Evolutionary conservation across 768 basidiomycete genomes (phyloP).

Genomic region (Strobilomyces echinocephalus): DNA sequence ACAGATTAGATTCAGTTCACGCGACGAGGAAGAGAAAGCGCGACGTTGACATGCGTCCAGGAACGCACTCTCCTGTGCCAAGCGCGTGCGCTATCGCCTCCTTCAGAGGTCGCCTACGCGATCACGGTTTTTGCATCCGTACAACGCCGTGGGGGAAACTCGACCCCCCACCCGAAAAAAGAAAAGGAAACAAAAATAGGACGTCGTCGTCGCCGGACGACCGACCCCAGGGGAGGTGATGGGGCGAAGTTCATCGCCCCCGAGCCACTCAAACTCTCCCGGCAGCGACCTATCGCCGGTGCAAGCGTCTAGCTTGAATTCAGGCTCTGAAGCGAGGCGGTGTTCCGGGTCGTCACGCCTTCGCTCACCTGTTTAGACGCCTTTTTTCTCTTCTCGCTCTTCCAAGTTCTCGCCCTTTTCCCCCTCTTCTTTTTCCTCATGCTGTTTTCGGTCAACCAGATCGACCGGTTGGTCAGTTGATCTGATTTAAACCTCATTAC

Average conservation of each 20-base stretch:
- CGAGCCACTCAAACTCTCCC: too few species aligned
- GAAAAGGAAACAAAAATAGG: background rate
- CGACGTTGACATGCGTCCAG: conserved; percentile 8
- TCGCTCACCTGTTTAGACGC: conserved; percentile 8
- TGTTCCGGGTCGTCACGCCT: background rate
- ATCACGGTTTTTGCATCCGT: too few species aligned
- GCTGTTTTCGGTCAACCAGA: background rate
- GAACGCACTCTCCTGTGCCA: background rate
- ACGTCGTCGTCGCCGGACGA: background rate
- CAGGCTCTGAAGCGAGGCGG: background rate
- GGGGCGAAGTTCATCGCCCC: background rate
- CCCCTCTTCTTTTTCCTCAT: too few species aligned
- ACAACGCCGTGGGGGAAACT: background rate
- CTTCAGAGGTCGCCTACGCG: background rate
- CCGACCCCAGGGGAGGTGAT: too few species aligned
- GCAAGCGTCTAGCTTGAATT: background rate
- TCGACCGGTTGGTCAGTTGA: conserved; percentile 8
- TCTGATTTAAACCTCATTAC: background rate
- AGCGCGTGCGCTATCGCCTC: background rate
- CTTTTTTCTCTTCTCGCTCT: background rate
- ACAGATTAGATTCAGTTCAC: conserved; percentile 5
- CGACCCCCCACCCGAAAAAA: background rate
- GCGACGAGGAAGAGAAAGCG: background rate
- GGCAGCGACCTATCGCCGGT: background rate
- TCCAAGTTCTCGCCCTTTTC: too few species aligned